Evolutionary conservation across 176 grass and related monocot species (phyloP).

Genomic region (Chloris gayana): DNA sequence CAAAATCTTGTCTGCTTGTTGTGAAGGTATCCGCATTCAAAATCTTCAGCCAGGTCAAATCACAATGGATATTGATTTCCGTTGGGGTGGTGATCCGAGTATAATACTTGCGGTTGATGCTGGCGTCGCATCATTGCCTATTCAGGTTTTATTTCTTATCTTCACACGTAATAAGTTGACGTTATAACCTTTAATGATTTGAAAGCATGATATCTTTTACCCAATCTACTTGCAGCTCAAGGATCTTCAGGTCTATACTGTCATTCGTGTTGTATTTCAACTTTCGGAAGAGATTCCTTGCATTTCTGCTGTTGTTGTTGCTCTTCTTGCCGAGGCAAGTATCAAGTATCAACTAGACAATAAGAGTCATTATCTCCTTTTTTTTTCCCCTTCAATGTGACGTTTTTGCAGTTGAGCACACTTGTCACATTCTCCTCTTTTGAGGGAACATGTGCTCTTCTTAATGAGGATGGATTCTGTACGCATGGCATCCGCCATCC

Average conservation of each 20-base stretch:
- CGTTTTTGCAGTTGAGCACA: background rate
- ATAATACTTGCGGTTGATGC: slow-evolving; percentile 99
- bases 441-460: background rate
- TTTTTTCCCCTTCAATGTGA: slow-evolving; percentile 17
- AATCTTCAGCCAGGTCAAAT: slow-evolving; percentile 94
- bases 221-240: slow-evolving; percentile 69
- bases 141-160: slow-evolving; percentile 61
- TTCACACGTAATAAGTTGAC: slow-evolving; percentile 4
- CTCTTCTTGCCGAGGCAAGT: slow-evolving; percentile 91
- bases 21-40: slow-evolving; percentile 87
- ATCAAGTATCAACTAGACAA: slow-evolving; percentile 33
- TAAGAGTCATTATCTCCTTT: background rate
- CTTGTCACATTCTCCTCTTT: background rate
- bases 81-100: slow-evolving; percentile 96
- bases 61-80: slow-evolving; percentile 96
- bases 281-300: slow-evolving; percentile 94
- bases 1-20: slow-evolving; percentile 29
- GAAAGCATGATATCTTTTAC: slow-evolving; percentile 15
- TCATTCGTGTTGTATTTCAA: slow-evolving; percentile 97
- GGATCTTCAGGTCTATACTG: slow-evolving; percentile 89
- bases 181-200: slow-evolving; percentile 12
- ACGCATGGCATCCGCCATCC: background rate
- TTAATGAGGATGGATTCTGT: background rate
- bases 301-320: slow-evolving; percentile 95
- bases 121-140: slow-evolving; percentile 87